Percentiles rank a stretch among this genome's conserved stretches.
Conservation (phyloP, 805 yeast genomes). For the Starmerella sirachaensis region DNA sequence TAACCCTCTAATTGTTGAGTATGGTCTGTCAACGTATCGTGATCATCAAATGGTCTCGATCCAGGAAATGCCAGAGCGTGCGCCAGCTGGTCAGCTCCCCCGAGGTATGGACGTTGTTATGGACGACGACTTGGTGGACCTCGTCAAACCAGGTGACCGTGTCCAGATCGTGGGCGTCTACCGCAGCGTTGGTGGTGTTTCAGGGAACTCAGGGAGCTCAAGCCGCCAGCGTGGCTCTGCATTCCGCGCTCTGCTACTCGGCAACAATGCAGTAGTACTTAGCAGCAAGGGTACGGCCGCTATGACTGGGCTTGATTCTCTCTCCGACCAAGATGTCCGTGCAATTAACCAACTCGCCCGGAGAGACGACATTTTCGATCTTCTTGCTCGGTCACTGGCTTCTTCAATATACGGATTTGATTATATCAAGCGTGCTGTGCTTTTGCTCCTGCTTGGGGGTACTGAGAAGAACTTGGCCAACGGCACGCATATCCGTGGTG, state of each 20-base stretch:
- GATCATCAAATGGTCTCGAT: conserved; percentile 90
- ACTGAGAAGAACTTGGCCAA: conserved; percentile 84
- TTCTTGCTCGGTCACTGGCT: conserved; percentile 75
- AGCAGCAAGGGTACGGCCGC: conserved; percentile 55
- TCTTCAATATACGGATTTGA: conserved; percentile 94
- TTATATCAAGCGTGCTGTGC: conserved; percentile 77
- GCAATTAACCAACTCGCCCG: conserved; percentile 71
- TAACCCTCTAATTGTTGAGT: conserved; percentile 76
- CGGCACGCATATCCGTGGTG: conserved; percentile 97
- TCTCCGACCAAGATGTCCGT: conserved; percentile 74
- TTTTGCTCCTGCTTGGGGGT: conserved; percentile 87
- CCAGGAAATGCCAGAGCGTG: conserved; percentile 95
- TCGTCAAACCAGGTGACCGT: conserved; percentile 90
- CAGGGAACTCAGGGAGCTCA: conserved; percentile 7
- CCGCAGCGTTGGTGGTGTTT: conserved; percentile 67
- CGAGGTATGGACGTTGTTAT: conserved; percentile 83
- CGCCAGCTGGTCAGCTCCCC: conserved; percentile 97
- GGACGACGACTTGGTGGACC: conserved; percentile 89
- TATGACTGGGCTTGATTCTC: conserved; percentile 63
- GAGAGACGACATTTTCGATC: conserved; percentile 59
- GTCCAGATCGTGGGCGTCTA: conserved; percentile 89
- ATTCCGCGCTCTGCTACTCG: conserved; percentile 72
- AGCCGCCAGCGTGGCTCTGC: conserved; percentile 30
- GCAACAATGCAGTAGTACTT: conserved; percentile 78
- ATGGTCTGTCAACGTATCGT: conserved; percentile 80